These are phyloP conservation scores for Bretschneidera sinensis DNA, from an alignment of 345 rosid genomes.

Conservation along the genomic window DNA sequence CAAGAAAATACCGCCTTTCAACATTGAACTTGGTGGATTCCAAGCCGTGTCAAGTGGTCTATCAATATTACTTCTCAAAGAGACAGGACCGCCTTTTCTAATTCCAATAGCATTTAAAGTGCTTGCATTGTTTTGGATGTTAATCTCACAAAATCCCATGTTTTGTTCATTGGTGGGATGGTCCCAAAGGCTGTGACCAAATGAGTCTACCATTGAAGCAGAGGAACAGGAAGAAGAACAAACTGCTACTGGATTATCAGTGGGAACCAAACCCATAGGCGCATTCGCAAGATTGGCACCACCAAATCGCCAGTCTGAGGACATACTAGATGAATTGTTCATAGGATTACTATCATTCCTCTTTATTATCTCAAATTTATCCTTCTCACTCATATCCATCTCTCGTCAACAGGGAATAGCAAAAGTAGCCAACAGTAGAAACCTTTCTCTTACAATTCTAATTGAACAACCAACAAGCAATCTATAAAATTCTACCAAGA, in stretches of 20 bases:
- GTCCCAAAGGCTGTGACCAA: constrained; percentile 63
- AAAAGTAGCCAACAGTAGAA: constrained; percentile 12
- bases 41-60: constrained; percentile 67
- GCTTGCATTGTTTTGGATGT: constrained; percentile 36
- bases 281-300: constrained; percentile 42
- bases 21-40: constrained; percentile 56
- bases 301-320: constrained; percentile 61
- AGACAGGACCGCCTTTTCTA: constrained; percentile 36
- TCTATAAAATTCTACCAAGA: constrained; percentile 15
- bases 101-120: constrained; percentile 32
- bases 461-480: constrained; percentile 16
- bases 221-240: constrained; percentile 62
- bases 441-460: constrained; percentile 19
- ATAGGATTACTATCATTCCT: constrained; percentile 35
- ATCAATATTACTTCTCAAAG: constrained; percentile 45
- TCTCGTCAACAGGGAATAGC: constrained; percentile 23
- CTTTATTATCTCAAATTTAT: constrained; percentile 50
- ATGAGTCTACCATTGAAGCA: constrained; percentile 65
- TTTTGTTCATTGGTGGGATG: constrained; percentile 51
- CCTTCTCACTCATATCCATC: constrained; percentile 67
- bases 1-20: constrained; percentile 54
- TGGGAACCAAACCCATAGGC: constrained; percentile 44
- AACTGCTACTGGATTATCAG: constrained; percentile 43
- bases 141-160: constrained; percentile 59
- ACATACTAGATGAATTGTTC: constrained; percentile 36